Conservation (phyloP, 2,329 filamentous ascomycete species). For the Zelopaecilomyces penicillatus region DNA sequence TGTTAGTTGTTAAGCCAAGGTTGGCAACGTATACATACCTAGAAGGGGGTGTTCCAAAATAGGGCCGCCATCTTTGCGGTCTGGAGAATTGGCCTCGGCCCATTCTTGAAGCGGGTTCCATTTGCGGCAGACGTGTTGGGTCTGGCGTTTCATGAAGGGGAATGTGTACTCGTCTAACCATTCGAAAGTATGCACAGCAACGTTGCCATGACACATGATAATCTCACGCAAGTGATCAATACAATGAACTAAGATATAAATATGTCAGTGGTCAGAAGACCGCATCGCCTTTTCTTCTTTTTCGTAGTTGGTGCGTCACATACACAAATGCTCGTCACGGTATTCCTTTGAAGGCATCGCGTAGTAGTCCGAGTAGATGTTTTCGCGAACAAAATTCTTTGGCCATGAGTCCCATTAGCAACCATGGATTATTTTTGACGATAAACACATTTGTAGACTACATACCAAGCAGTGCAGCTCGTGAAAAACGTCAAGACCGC, state of each 20-base stretch:
- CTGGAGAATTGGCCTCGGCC: background rate
- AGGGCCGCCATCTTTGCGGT: background rate
- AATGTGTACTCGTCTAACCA: conserved; percentile 2
- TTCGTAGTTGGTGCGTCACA: background rate
- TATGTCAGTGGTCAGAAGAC: background rate
- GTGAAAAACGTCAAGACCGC: background rate
- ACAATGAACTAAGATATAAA: conserved; percentile 5
- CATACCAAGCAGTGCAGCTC: background rate
- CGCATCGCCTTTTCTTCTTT: too few relatives aligned
- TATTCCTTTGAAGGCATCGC: background rate
- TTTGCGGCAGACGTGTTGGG: conserved; percentile 6
- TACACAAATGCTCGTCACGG: background rate
- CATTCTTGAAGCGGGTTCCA: conserved; percentile 3
- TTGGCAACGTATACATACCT: background rate
- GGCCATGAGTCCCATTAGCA: too few relatives aligned
- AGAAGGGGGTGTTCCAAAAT: background rate
- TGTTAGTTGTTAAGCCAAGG: too few relatives aligned
- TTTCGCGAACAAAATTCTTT: background rate
- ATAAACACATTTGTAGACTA: background rate
- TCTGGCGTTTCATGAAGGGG: conserved; percentile 1
- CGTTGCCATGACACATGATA: conserved; percentile 10
- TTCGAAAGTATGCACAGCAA: conserved; percentile 5
- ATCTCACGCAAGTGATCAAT: conserved; percentile 9
- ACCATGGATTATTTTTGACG: too few relatives aligned
- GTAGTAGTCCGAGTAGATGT: background rate